Evolutionary conservation across 2,329 filamentous ascomycete genomes (phyloP).

Genomic region (Paecilomyces sp.): DNA sequence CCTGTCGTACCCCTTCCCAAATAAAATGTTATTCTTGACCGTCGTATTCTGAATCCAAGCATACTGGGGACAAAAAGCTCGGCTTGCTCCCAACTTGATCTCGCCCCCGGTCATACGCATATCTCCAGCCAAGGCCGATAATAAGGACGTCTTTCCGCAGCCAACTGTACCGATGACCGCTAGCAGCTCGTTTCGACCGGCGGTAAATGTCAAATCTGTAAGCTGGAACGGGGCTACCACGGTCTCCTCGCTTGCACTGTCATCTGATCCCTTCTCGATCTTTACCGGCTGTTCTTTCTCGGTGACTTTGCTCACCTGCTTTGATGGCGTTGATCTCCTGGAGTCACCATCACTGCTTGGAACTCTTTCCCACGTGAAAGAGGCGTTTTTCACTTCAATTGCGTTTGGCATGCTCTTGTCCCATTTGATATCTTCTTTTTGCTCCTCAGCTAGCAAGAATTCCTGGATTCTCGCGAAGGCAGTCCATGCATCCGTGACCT

Average conservation of each 20-base stretch:
- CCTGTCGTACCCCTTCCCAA: constrained; percentile 70
- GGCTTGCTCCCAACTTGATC: constrained; percentile 76
- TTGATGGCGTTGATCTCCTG: background rate
- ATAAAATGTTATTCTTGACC: constrained; percentile 81
- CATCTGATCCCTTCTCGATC: constrained; percentile 7
- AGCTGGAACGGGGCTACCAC: constrained; percentile 34
- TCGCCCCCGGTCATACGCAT: constrained; percentile 72
- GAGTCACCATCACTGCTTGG: constrained; percentile 12
- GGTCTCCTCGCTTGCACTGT: constrained; percentile 14
- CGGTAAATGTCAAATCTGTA: constrained; percentile 27
- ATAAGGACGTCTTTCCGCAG: constrained; percentile 83
- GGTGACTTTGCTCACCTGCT: constrained; percentile 1
- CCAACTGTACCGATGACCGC: constrained; percentile 62
- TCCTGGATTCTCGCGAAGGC: constrained; percentile 81
- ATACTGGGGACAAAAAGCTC: constrained; percentile 92
- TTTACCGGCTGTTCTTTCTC: constrained; percentile 1
- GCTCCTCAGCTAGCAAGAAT: constrained; percentile 80
- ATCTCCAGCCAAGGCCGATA: constrained; percentile 84
- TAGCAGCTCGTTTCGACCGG: constrained; percentile 31
- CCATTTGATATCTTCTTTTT: constrained; percentile 61
- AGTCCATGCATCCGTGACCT: constrained; percentile 81
- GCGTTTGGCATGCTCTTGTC: constrained; percentile 47
- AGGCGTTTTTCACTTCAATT: constrained; percentile 63
- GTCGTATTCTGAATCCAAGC: constrained; percentile 96
- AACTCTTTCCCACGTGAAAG: constrained; percentile 76